A percentile compares a stretch with the other conserved stretches of the same genome.
phyloP scores from a whole-genome alignment of 176 grass and related monocot species.

The Musa schizocarpa region DNA sequence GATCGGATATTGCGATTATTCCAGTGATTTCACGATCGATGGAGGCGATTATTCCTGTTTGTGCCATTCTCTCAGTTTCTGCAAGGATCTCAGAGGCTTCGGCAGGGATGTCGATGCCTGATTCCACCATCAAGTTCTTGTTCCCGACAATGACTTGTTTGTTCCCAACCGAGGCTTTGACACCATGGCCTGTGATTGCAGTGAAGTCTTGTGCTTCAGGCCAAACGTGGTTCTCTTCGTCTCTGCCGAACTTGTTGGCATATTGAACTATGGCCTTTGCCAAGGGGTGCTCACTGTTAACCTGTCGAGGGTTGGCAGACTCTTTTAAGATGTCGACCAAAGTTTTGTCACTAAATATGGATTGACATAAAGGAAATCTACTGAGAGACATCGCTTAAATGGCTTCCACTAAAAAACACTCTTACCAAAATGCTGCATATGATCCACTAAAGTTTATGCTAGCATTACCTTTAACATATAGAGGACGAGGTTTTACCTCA shows the following conservation, averaged over 20 bases:
- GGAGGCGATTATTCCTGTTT: conserved; percentile 67
- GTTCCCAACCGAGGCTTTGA: conserved; percentile 42
- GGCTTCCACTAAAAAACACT: too few relatives aligned
- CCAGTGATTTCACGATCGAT: conserved; percentile 55
- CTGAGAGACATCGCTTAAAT: too few relatives aligned
- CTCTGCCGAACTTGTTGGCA: conserved; percentile 48
- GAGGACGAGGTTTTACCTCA: conserved; percentile 38
- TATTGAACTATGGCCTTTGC: conserved; percentile 72
- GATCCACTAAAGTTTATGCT: background rate
- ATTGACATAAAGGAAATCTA: background rate
- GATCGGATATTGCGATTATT: conserved; percentile 81
- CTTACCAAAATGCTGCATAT: too few relatives aligned
- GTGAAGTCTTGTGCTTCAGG: conserved; percentile 65
- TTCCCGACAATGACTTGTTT: conserved; percentile 62
- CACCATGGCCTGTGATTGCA: conserved; percentile 68
- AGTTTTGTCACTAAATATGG: too few relatives aligned
- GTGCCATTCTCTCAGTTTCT: conserved; percentile 66
- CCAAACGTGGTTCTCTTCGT: conserved; percentile 47
- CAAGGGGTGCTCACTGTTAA: conserved; percentile 89
- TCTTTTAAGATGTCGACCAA: background rate
- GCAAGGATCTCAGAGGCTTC: conserved; percentile 62
- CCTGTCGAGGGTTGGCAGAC: conserved; percentile 27
- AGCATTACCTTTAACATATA: background rate
- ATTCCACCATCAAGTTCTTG: conserved; percentile 71
- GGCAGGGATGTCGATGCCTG: conserved; percentile 37